phyloP scores from a whole-genome alignment of 2,329 filamentous ascomycete species.

The Ceratocystis huliohia region DNA sequence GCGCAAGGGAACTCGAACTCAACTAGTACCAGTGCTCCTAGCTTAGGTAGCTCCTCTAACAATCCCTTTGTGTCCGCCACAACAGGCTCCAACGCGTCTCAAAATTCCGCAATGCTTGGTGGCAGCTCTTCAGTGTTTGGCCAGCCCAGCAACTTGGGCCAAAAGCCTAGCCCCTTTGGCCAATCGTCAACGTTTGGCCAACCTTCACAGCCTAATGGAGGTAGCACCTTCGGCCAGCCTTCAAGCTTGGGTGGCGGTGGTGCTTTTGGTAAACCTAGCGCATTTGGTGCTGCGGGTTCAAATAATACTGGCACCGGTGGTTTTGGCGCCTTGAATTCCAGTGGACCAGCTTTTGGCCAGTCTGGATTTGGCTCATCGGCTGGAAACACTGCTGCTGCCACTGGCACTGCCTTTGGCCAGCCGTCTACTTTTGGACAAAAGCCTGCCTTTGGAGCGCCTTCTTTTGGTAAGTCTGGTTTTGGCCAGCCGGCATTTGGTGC shows the following conservation, averaged over 20 bases:
- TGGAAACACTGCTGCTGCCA: conserved; percentile 8
- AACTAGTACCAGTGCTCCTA: conserved; percentile 30
- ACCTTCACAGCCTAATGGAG: conserved; percentile 25
- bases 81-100: conserved; percentile 15
- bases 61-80: conserved; percentile 33
- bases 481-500: conserved; percentile 18
- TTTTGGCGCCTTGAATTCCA: conserved; percentile 10
- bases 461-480: conserved; percentile 17
- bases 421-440: conserved; percentile 27
- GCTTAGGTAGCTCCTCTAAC: conserved; percentile 29
- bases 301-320: conserved; percentile 2
- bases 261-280: conserved; percentile 28
- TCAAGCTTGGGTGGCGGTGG: conserved; percentile 19
- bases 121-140: conserved; percentile 26
- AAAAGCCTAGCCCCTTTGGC: conserved; percentile 28
- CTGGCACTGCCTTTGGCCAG: conserved; percentile 22
- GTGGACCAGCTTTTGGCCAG: conserved; percentile 11
- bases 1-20: conserved; percentile 32
- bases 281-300: conserved; percentile 1
- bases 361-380: conserved; percentile 7
- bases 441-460: conserved; percentile 28
- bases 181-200: conserved; percentile 31
- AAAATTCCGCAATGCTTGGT: conserved; percentile 12
- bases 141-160: conserved; percentile 34
- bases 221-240: conserved; percentile 22